Evolutionary conservation across 331 rosid genomes (phyloP).

Genomic region (Erythrophleum ivorense): DNA sequence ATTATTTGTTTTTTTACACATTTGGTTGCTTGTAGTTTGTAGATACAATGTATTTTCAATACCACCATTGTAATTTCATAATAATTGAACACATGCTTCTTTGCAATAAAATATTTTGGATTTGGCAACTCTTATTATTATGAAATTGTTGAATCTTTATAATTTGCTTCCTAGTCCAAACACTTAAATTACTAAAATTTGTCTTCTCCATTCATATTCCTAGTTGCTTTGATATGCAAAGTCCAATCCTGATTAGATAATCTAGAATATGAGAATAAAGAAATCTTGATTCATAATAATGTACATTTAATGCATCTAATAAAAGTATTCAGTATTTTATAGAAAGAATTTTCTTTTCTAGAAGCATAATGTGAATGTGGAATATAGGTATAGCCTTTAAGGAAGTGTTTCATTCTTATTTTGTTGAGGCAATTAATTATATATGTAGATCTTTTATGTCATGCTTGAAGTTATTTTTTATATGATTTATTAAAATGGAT

Average conservation of each 20-base stretch:
- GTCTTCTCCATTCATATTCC: not conserved
- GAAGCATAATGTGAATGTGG: not conserved
- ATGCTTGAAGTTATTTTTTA: not conserved
- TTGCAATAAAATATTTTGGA: not conserved
- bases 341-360: not conserved
- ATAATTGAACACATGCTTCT: not conserved
- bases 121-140: not conserved
- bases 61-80: not conserved
- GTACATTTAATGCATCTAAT: not conserved
- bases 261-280: not conserved
- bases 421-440: not conserved
- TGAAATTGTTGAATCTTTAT: constrained; percentile 10
- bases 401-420: not conserved
- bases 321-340: not conserved
- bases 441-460: not conserved
- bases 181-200: not conserved
- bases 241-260: not conserved
- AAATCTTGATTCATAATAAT: not conserved
- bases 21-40: not conserved
- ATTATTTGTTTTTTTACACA: constrained; percentile 11
- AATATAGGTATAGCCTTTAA: not conserved
- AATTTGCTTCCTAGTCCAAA: not conserved
- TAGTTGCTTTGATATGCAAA: not conserved
- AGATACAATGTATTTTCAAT: not conserved
- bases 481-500: not conserved